Base-by-base conservation (phyloP, 139 green algal species). In the Chlamydomonas incerta region DNA sequence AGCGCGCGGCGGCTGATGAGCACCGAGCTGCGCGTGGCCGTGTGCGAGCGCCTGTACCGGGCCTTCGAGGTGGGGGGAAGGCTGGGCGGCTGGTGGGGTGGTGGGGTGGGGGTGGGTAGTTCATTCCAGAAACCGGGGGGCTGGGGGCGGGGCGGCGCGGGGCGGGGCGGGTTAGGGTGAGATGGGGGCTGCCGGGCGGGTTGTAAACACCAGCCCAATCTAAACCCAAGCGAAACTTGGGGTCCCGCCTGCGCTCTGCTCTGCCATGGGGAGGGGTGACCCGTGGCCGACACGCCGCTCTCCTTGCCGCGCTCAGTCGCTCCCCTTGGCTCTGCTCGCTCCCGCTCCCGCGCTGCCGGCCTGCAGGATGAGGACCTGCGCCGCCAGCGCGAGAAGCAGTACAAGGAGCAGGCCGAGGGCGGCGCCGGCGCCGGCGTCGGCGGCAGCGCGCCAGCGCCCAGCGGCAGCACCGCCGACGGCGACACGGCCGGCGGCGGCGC, bases 31-130 rank as follows among this genome's bases (percentile, higher is more conserved):
- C 50, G 80, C 14, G 21, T 60, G 28, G 37, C 31, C 35, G 67
- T 79, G 28, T 86, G 80, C 26, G 80, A 86, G 80, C 67, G 68
- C 4, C 68, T 86, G 52, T 86, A 86, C 80, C 52, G 67, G 10
- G 80, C 80, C 10, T 72, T 86, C 35, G 80, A 86, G 80, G 80
- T 86, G 69, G 28, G 80, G 47, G 2, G 0, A 17, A 10, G 35
- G 35, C 5, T 8, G 20, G 33, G 13, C 14, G 34, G 68, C 2
- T 1, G 20, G 34, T n/a, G 9, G 18, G 5, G 68, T n/a, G 34
- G 65, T 23, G n/a, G 65, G n/a, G 65, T 46, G 2, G 2, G 60
- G 60, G 60, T 68, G 26, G 41, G 41, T 50, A 8, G 41, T 50
- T 50, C n/a, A n/a, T n/a, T n/a, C n/a, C n/a, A n/a, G n/a, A n/a